phyloP scores from a whole-genome alignment of 305 asterid genomes.

The Fraxinus platypoda region DNA sequence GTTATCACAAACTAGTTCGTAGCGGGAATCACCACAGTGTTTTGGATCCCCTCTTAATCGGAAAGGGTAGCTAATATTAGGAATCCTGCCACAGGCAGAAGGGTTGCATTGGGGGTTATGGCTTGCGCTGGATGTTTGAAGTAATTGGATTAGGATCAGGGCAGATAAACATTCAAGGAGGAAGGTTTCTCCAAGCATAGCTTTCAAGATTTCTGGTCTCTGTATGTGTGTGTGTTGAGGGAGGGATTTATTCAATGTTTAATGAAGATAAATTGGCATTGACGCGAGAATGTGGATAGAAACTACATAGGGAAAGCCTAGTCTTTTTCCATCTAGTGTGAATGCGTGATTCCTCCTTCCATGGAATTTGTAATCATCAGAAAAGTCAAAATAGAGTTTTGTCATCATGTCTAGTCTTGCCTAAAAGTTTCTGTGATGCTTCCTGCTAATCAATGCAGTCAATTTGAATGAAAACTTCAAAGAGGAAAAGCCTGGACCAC shows the following conservation, averaged over 20 bases:
- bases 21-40: constrained; percentile 17
- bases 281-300: background rate
- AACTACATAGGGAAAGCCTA: background rate
- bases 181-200: background rate
- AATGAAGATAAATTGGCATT: background rate
- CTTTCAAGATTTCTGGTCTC: background rate
- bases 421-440: background rate
- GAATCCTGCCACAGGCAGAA: constrained; percentile 28
- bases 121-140: background rate
- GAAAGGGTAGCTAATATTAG: constrained; percentile 30
- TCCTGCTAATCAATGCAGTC: background rate
- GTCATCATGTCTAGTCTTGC: background rate
- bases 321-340: background rate
- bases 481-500: background rate
- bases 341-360: background rate
- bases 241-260: background rate
- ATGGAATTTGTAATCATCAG: background rate
- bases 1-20: constrained; percentile 25
- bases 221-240: background rate
- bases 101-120: background rate
- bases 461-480: background rate
- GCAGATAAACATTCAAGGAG: background rate
- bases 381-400: background rate
- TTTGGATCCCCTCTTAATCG: constrained; percentile 19
- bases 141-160: background rate